These are phyloP conservation scores for Xerocomus spinulosus DNA, from an alignment of 768 basidiomycete genomes.

Conservation along the genomic window DNA sequence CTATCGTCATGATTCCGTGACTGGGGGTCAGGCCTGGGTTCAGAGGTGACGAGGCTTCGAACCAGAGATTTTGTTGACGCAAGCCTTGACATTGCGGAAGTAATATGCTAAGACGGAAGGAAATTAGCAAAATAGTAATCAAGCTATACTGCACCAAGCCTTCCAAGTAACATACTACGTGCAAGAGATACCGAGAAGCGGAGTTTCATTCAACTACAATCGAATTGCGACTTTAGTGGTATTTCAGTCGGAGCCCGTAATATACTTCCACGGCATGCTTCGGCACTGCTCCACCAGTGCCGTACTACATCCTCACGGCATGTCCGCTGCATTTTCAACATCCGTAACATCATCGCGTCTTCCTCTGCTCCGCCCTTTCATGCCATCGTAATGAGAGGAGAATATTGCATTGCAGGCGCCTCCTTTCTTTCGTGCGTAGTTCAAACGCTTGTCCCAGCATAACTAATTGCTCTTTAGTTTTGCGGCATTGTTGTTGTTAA, in stretches of 20 bases:
- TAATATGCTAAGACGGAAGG: conserved; percentile 7
- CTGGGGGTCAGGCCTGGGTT: conserved; percentile 33
- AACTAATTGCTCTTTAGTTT: conserved; percentile 16
- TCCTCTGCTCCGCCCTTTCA: conserved; percentile 16
- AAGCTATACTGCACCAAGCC: conserved; percentile 8
- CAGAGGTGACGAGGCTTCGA: conserved; percentile 19
- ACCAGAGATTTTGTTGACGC: conserved; percentile 20
- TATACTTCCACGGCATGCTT: conserved; percentile 6
- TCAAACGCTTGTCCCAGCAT: conserved; percentile 3
- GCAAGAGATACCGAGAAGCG: not conserved
- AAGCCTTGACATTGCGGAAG: conserved; percentile 23
- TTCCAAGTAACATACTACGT: conserved; percentile 19
- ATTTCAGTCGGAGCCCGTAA: conserved; percentile 17
- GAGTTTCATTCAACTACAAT: not conserved
- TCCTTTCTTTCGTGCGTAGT: conserved; percentile 64
- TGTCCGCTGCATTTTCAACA: conserved; percentile 23
- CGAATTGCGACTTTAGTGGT: too few species aligned
- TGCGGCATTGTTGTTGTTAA: conserved; percentile 53
- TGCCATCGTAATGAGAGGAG: conserved; percentile 55
- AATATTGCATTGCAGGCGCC: conserved; percentile 69
- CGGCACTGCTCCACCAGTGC: conserved; percentile 10
- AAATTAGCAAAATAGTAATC: conserved; percentile 3
- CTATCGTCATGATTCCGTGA: conserved; percentile 28
- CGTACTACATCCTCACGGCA: conserved; percentile 12
- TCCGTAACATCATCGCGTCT: conserved; percentile 10